Percentiles rank a stretch among this genome's conserved stretches.
Conservation (phyloP, 106 monocot species). For the Narthecium ossifragum region DNA sequence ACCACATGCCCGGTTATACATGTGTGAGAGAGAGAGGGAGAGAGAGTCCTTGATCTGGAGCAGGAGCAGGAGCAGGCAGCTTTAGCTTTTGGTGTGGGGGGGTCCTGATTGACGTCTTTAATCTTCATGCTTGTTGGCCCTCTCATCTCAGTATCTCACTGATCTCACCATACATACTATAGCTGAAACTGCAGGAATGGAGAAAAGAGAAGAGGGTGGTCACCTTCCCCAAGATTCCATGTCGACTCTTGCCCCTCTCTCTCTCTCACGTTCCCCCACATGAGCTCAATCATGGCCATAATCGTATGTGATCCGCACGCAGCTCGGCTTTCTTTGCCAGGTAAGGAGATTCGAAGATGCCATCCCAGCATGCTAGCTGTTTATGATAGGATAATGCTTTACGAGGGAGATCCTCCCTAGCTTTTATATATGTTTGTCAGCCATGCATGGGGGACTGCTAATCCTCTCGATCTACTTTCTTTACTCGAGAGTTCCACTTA, state of each 20-base stretch:
- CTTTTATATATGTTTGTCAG: no score
- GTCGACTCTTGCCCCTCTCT: no score
- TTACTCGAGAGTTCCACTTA: no score
- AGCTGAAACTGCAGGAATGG: neutral
- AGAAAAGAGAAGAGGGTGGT: neutral
- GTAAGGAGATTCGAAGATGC: constrained; percentile 4
- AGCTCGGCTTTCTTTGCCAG: neutral
- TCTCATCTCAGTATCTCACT: no score
- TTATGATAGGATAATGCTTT: constrained; percentile 1
- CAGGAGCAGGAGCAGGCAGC: constrained; percentile 5
- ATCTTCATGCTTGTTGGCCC: neutral
- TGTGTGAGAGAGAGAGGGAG: constrained; percentile 8
- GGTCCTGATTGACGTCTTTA: constrained; percentile 1
- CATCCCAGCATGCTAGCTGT: neutral
- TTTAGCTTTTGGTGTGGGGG: constrained; percentile 17
- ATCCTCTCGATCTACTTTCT: no score
- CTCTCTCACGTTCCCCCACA: constrained; percentile 27
- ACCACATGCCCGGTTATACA: neutral
- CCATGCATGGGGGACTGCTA: no score
- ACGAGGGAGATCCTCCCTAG: neutral
- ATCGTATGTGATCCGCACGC: constrained; percentile 1
- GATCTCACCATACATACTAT: no score
- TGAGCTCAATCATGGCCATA: constrained; percentile 36
- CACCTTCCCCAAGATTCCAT: constrained; percentile 12
- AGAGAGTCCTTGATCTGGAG: no score